These are phyloP conservation scores for Flaveria linearis DNA, from an alignment of 129 eudicot species.

Conservation along the genomic window DNA sequence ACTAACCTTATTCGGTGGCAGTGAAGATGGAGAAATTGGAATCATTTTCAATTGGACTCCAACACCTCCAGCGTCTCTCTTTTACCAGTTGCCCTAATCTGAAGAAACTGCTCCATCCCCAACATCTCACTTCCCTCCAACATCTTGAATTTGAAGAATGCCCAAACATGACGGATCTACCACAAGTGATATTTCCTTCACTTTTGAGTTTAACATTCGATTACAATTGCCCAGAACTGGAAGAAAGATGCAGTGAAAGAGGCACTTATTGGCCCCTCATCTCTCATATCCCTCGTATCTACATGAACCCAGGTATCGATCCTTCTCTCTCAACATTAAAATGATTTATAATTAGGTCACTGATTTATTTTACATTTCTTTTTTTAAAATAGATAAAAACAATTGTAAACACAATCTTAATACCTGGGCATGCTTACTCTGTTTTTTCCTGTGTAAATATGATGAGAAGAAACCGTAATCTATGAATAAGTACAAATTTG, in stretches of 20 bases:
- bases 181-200: too few species aligned
- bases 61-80: not conserved
- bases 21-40: conserved; percentile 13
- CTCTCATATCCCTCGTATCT: conserved; percentile 17
- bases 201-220: too few species aligned
- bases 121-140: conserved; percentile 34
- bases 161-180: not conserved
- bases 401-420: too few species aligned
- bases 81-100: not conserved
- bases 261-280: conserved; percentile 14
- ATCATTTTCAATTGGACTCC: conserved; percentile 6
- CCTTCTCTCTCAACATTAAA: not conserved
- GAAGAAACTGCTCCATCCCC: not conserved
- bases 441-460: too few species aligned
- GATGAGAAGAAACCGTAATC: too few species aligned
- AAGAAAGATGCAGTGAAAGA: not conserved
- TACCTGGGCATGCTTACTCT: too few species aligned
- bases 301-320: not conserved
- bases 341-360: not conserved
- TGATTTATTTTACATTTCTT: too few species aligned
- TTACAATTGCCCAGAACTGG: too few species aligned
- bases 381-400: too few species aligned
- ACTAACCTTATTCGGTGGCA: not conserved
- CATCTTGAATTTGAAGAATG: rapidly evolving
- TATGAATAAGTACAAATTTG: too few species aligned